Evolutionary conservation across 306 rosid genomes (phyloP).

Genomic region (Abrus pulchellus): DNA sequence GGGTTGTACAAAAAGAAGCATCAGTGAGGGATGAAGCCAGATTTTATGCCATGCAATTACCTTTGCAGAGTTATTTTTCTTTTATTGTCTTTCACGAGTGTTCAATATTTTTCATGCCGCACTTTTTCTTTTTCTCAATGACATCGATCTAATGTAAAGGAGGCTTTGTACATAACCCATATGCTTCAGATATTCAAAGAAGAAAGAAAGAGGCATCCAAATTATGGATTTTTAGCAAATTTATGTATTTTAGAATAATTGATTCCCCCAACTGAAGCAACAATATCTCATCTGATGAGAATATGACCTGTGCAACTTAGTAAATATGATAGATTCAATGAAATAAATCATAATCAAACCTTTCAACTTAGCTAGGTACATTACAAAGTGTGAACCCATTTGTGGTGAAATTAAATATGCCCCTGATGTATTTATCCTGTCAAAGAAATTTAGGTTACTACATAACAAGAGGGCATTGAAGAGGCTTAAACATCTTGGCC

Average conservation of each 20-base stretch:
- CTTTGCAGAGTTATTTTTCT: background rate
- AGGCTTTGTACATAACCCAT: slow-evolving; percentile 13
- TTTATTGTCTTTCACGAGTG: background rate
- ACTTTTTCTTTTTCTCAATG: background rate
- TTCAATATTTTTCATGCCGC: slow-evolving; percentile 14
- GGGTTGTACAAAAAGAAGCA: slow-evolving; percentile 4
- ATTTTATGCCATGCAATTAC: background rate
- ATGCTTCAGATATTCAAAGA: background rate
- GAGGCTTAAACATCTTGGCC: slow-evolving; percentile 43
- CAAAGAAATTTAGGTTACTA: slow-evolving; percentile 52
- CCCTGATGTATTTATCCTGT: slow-evolving; percentile 76
- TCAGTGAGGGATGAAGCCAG: background rate
- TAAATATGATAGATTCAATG: background rate
- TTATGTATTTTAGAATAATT: slow-evolving; percentile 7
- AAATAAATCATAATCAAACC: slow-evolving; percentile 58
- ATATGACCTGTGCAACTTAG: slow-evolving; percentile 18
- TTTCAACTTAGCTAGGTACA: slow-evolving; percentile 94
- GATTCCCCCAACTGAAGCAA: slow-evolving; percentile 25
- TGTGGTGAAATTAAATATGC: slow-evolving; percentile 88
- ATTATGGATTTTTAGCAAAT: background rate
- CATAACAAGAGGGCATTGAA: background rate
- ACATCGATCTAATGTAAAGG: background rate
- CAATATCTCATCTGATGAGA: slow-evolving; percentile 22
- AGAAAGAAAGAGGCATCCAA: slow-evolving; percentile 28
- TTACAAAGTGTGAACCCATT: slow-evolving; percentile 85